Conservation (phyloP, 257 asterid species). For the Ehretia macrophylla region DNA sequence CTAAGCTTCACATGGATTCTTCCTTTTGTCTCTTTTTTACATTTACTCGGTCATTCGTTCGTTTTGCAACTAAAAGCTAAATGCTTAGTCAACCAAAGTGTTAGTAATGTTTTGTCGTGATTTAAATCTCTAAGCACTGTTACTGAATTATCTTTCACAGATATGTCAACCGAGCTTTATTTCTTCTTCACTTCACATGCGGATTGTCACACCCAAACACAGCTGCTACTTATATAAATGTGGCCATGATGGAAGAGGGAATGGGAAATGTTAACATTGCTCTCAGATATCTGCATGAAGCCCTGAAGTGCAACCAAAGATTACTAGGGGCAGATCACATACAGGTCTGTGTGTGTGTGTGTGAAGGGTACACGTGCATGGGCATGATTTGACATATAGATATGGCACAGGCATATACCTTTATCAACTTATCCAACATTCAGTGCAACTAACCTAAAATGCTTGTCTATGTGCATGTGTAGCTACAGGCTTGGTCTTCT, state of each 20-base stretch:
- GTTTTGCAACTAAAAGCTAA: background rate
- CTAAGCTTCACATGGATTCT: no score
- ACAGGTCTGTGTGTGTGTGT: constrained; percentile 44
- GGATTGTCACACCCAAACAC: constrained; percentile 99
- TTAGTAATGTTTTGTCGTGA: background rate
- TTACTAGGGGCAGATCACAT: constrained; percentile 95
- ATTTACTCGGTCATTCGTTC: background rate
- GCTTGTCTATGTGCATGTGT: background rate
- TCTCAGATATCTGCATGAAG: constrained; percentile 97
- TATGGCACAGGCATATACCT: no score
- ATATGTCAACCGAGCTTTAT: constrained; percentile 94
- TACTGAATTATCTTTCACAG: constrained; percentile 33
- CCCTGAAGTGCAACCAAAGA: constrained; percentile 91
- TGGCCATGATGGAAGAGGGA: constrained; percentile 99
- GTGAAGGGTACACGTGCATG: no score
- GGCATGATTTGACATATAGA: no score
- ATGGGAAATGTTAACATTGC: constrained; percentile 99
- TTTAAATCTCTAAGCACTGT: background rate
- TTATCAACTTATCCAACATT: constrained; percentile 1
- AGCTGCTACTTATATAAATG: constrained; percentile 96
- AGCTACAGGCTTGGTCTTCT: background rate
- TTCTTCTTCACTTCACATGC: constrained; percentile 95
- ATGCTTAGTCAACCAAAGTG: background rate
- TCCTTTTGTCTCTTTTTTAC: no score
- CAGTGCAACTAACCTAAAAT: background rate